Base-by-base conservation (phyloP, 441 rosid species). In the Dalechampia spathulata region DNA sequence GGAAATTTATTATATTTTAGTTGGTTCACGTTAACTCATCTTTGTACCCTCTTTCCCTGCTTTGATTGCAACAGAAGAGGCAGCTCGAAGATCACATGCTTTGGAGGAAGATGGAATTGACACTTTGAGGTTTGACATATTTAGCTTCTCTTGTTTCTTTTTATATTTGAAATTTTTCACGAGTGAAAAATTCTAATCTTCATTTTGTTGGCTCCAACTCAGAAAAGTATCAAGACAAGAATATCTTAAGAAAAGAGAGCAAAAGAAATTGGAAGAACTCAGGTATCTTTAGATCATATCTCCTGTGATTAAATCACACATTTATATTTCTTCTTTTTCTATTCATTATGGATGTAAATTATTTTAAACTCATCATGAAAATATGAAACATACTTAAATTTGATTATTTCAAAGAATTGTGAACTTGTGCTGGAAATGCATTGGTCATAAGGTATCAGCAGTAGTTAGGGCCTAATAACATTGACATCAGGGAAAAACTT, bases 191-290 rank as follows among this genome's bases (percentile, higher is more conserved):
- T 6, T 11, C 45, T 45, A 25, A 61, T 67, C 34, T 53, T 61
- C 28, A 46, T 36, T 10, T 56, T 34, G 12, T 52, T 67, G 55
- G 48, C 17, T 58, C 12, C 57, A 25, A 51, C 69, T 49, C 82
- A 90, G 98, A 68, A 85, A 90, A 71, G 80, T 89, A 55, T 93
- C 99, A 60, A 80, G 99, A 69, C 92, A 68, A 73, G 96, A 70
- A 44, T 70, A 70, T 54, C 63, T 70, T 19, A 65, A 65, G 71
- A 65, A 70, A 61, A 61, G 75, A 44, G 67, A 65, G 57, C 70
- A 65, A 45, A 70, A 70, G 54, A 70, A 70, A 62, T 45, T 70
- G 56, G 75, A 65, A 46, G 75, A 70, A 61, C 62, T 70, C 60
- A 78, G 86, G 97, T 90, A 78, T 52, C 4, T 28, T 21, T 52